Evolutionary conservation across 169 alveolate genomes (phyloP).

Genomic region (Theileria sp.): DNA sequence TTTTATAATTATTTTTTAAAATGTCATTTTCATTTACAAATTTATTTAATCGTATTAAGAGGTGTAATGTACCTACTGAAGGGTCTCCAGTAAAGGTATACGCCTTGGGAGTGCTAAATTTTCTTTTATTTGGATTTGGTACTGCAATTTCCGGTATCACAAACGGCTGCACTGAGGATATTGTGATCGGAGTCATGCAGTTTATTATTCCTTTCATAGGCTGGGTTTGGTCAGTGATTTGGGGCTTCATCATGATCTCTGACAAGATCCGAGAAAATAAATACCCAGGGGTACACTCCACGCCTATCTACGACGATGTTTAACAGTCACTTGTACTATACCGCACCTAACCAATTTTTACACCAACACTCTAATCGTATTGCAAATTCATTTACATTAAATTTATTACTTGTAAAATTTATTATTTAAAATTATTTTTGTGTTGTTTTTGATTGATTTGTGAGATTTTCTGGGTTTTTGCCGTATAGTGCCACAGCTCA

Average conservation of each 20-base stretch:
- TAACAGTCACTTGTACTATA: neutral
- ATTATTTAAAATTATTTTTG: neutral
- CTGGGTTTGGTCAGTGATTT: slow-evolving; percentile 81
- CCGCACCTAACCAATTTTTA: neutral
- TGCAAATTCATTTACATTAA: too few species aligned
- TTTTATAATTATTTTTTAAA: neutral
- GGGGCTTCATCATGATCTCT: slow-evolving; percentile 79
- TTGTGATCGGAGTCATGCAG: slow-evolving; percentile 76
- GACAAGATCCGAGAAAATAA: slow-evolving; percentile 15
- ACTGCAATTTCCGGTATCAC: slow-evolving; percentile 72
- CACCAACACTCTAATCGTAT: neutral
- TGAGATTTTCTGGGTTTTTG: neutral
- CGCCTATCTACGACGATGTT: neutral
- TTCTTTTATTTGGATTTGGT: slow-evolving; percentile 78
- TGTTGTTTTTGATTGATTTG: neutral
- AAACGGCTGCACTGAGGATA: slow-evolving; percentile 76
- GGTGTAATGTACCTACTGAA: slow-evolving; percentile 33
- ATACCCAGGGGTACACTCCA: neutral
- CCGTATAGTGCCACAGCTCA: neutral
- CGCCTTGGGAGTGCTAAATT: slow-evolving; percentile 68
- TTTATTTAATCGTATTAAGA: slow-evolving; percentile 19
- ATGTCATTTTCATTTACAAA: slow-evolving; percentile 12
- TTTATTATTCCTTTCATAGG: slow-evolving; percentile 77
- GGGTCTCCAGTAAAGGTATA: slow-evolving; percentile 39
- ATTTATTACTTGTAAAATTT: neutral